phyloP scores from a whole-genome alignment of 78 protist genomes.

The Mantamonas sphyraenae region DNA sequence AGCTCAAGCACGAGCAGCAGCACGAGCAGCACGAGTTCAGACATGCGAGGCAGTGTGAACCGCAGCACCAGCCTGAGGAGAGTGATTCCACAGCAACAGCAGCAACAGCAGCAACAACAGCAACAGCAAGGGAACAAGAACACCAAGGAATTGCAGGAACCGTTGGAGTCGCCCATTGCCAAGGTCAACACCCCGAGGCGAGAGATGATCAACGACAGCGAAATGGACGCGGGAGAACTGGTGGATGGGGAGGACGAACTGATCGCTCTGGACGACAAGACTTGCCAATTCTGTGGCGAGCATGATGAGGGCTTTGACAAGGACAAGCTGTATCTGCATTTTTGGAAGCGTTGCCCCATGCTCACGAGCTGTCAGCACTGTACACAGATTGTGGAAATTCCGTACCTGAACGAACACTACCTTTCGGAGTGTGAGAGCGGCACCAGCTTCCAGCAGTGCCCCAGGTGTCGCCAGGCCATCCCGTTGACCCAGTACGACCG shows the following conservation, averaged over 20 bases:
- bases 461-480: constrained; percentile 3
- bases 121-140: too few species aligned
- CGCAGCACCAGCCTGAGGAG: not conserved
- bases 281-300: constrained; percentile 35
- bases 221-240: too few species aligned
- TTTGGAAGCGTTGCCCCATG: constrained; percentile 29
- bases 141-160: too few species aligned
- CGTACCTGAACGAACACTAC: constrained; percentile 13
- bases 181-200: not conserved
- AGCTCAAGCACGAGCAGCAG: not conserved
- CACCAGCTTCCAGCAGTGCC: not conserved
- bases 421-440: constrained; percentile 11
- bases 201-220: not conserved
- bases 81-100: not conserved
- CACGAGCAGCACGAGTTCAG: not conserved
- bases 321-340: constrained; percentile 24
- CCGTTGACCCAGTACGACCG: not conserved
- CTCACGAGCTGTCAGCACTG: constrained; percentile 23
- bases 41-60: not conserved
- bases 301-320: not conserved
- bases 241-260: not conserved
- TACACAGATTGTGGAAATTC: constrained; percentile 9
- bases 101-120: too few species aligned
- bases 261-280: not conserved
- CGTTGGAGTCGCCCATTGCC: too few species aligned